Evolutionary conservation across 1,284 basidiomycete genomes (phyloP).

Genomic region (Melampsora abietis-canadensis): DNA sequence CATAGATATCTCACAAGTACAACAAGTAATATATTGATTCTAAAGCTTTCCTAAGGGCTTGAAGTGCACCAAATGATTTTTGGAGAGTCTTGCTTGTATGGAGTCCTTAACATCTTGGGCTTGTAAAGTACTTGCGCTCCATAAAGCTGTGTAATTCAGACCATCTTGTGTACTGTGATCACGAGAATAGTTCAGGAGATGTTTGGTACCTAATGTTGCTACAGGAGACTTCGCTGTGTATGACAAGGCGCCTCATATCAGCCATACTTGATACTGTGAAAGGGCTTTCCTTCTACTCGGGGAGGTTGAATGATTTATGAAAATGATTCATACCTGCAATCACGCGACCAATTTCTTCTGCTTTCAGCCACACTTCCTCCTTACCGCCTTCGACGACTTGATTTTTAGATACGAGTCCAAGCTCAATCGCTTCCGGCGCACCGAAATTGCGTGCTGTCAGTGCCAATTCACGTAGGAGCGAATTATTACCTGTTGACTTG

Average conservation of each 20-base stretch:
- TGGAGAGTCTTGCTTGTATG: not conserved
- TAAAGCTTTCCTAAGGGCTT: too few relatives aligned
- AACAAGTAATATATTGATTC: too few relatives aligned
- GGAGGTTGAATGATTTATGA: conserved; percentile 58
- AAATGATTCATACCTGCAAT: conserved; percentile 42
- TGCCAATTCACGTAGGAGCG: conserved; percentile 73
- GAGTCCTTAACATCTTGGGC: conserved; percentile 31
- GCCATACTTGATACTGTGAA: not conserved
- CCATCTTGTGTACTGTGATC: conserved; percentile 68
- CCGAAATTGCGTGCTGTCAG: conserved; percentile 72
- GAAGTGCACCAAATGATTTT: too few relatives aligned
- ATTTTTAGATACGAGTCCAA: conserved; percentile 68
- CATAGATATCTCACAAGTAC: too few relatives aligned
- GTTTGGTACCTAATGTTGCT: conserved; percentile 77
- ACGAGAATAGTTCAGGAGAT: conserved; percentile 58
- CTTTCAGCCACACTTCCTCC: conserved; percentile 56
- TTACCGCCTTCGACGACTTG: conserved; percentile 67
- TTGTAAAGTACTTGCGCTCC: conserved; percentile 60
- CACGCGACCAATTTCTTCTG: conserved; percentile 10
- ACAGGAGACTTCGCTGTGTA: conserved; percentile 67
- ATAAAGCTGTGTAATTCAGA: conserved; percentile 70
- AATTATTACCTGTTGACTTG: conserved; percentile 74
- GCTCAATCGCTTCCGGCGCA: conserved; percentile 65
- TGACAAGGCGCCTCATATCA: not conserved
- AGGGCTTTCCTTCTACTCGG: conserved; percentile 65